Base-by-base conservation (phyloP, 2,329 filamentous ascomycete species). In the Alternaria sp. region DNA sequence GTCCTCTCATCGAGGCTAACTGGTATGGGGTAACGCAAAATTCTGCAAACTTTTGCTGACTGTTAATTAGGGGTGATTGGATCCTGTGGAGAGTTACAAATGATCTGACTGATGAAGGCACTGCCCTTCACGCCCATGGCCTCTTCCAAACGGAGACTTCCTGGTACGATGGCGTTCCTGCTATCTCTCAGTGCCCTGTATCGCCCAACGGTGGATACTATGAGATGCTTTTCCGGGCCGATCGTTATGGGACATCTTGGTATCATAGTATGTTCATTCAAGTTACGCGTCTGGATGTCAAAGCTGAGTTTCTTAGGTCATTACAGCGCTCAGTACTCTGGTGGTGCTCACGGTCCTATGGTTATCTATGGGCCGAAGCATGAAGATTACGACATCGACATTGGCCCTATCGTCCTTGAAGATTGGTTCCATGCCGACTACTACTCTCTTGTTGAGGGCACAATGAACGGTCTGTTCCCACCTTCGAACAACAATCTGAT, bases 351-450 rank as follows among this genome's bases (percentile, higher is more conserved):
- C 26, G 79, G 79, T n/a, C 66, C 75, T 8, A 67, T 78, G 53
- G 65, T 78, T 13, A 75, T 79, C 21, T 62, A 80, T 36, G 77
- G 77, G 3, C 78, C 78, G 3, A 65, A 70, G 14, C 65, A 71
- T 29, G 66, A 65, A 21, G 60, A 75, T 6, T 81, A 79, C 58
- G 79, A 81, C 49, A 70, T 69, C 6, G 79, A 81, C 60, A 60
- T 78, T 17, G 79, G 79, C 3, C 77, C 76, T 5, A 63, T 80
- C 36, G 49, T 79, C 17, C 58, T 80, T 26, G 72, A 72, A 6
- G 79, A 81, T 57, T 80, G 78, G 78, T 77, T 67, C 49, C 79
- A 80, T 58, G 58, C 60, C 26, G 66, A 67, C 39, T 68, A 73
- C 59, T 71, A 64, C 56, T 65, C 67, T n/a, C 58, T 74, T 21